Percentiles rank a stretch among this genome's conserved stretches.
Evolutionary conservation across 1,284 basidiomycete genomes (phyloP).

Genomic region (Cryptococcus hybrid): DNA sequence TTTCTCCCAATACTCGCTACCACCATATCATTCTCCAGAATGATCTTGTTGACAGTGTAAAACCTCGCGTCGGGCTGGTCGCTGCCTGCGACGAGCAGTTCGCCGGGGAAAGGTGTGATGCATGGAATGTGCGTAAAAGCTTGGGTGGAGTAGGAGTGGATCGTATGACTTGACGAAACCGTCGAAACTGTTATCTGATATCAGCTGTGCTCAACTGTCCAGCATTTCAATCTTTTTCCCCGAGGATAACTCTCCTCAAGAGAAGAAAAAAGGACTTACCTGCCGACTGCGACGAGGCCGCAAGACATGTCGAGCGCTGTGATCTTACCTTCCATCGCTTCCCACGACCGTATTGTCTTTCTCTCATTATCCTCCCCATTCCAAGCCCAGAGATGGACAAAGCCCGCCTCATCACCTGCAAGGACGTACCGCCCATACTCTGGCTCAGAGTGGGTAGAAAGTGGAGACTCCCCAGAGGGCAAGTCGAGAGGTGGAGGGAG

Average conservation of each 20-base stretch:
- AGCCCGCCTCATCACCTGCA: conserved; percentile 36
- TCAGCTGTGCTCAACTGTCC: neutral
- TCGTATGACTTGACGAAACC: conserved; percentile 44
- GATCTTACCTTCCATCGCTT: conserved; percentile 34
- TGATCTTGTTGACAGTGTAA: conserved; percentile 44
- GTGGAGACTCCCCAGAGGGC: neutral
- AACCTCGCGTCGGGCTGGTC: conserved; percentile 29
- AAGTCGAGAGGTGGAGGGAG: no score
- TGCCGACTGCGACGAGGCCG: conserved; percentile 40
- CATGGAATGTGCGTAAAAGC: conserved; percentile 37
- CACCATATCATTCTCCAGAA: conserved; percentile 46
- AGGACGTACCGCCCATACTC: conserved; percentile 35
- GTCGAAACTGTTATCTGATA: conserved; percentile 23
- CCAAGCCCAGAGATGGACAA: conserved; percentile 43
- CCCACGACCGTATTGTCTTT: conserved; percentile 33
- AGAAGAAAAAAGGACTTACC: conserved; percentile 14
- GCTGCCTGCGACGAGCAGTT: conserved; percentile 27
- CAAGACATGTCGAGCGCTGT: conserved; percentile 39
- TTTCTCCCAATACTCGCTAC: conserved; percentile 42
- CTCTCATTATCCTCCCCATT: conserved; percentile 13
- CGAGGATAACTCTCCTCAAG: neutral
- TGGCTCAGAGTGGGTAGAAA: neutral
- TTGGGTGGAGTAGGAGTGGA: conserved; percentile 29
- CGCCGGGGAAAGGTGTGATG: conserved; percentile 31
- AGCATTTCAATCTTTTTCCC: no score